Base-by-base conservation (phyloP, 2,329 filamentous ascomycete species). In the Phoma sp. region DNA sequence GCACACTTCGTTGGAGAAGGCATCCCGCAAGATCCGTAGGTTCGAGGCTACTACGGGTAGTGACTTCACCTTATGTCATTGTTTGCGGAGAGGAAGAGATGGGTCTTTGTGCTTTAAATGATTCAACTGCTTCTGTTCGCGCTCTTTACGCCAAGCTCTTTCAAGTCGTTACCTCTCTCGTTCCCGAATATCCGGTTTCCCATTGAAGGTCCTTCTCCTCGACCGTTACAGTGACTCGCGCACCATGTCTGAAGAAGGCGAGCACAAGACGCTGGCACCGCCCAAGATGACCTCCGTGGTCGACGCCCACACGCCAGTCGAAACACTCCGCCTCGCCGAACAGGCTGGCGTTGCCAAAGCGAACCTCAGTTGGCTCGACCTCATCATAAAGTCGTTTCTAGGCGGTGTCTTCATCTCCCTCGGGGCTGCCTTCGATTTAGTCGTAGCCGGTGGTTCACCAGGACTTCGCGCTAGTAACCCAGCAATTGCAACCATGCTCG, bases 401-500 rank as follows among this genome's bases (percentile, higher is more conserved):
- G 68, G 63, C 10, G 67, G 64, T 31, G 63, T 73, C 36, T 73
- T 73, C 21, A 69, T 74, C 12, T 73, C 75, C 43, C 67, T 71
- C 13, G 70, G 70, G 13, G 72, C 68, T 6, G 73, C 73, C 39
- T 72, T 70, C 43, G 62, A 70, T 19, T 67, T 76, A 58, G 67
- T 73, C 17, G 65, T 72, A n/a, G 65, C 65, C 2, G 65, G 65
- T 2, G 64, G 67, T 13, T 68, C 75, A 44, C 60, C 71, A 7
- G 50, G 59, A 33, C 52, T 64, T 3, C 57, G 60, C 1, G 8
- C 27, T 3, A 58, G 51, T 35, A 64, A 64, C 22, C 57, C 62
- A n/a, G 43, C 50, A 4, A 41, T 64, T 2, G 59, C 50, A 17
- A 60, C 44, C 1, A 38, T 64, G 9, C 43, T 64, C 27, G 38